Evolutionary conservation across 345 rosid species (phyloP).

Genomic region (Bruguiera gymnorhiza): DNA sequence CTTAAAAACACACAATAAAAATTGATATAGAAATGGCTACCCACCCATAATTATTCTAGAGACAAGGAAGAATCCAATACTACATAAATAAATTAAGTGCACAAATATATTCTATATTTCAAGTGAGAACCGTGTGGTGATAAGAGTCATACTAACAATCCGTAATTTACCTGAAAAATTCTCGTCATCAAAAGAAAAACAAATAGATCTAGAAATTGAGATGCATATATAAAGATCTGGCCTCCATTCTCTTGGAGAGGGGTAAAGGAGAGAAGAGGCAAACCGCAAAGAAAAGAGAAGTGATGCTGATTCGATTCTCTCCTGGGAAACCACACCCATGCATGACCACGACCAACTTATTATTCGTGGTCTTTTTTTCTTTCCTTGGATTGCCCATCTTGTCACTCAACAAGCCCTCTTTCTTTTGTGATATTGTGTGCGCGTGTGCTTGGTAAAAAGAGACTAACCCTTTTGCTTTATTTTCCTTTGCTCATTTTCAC

Average conservation of each 20-base stretch:
- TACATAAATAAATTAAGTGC: no score
- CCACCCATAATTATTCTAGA: no score
- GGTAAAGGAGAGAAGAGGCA: constrained; percentile 44
- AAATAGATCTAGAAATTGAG: neutral
- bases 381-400: neutral
- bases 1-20: neutral
- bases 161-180: neutral
- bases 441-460: constrained; percentile 1
- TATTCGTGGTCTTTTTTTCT: neutral
- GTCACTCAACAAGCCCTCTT: neutral
- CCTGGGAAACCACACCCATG: constrained; percentile 53
- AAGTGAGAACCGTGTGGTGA: no score
- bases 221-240: constrained; percentile 18
- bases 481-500: neutral
- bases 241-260: constrained; percentile 58
- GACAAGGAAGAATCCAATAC: no score
- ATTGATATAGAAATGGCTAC: neutral
- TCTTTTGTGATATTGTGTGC: neutral
- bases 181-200: neutral
- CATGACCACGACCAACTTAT: constrained; percentile 41
- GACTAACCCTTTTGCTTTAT: neutral
- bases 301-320: constrained; percentile 47
- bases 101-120: no score
- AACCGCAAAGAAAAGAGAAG: constrained; percentile 43
- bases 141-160: no score